A percentile compares a stretch with the other conserved stretches of the same genome.
Evolutionary conservation across 768 basidiomycete genomes (phyloP).

Genomic region (Russula compacta): DNA sequence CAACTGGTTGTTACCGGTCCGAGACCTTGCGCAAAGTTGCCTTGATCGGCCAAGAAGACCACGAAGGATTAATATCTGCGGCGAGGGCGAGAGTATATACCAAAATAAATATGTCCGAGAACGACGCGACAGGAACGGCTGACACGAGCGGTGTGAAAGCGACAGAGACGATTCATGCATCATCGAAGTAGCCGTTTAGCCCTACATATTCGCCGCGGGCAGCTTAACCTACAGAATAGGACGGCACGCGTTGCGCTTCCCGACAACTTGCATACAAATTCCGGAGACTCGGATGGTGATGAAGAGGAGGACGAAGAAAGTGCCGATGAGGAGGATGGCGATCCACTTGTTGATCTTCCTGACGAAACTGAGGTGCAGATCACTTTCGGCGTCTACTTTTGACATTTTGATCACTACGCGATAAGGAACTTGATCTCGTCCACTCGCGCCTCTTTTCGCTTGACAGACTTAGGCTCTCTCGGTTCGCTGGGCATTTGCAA

Average conservation of each 20-base stretch:
- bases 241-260: constrained; percentile 17
- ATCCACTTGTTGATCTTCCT: constrained; percentile 70
- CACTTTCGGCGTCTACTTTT: neutral
- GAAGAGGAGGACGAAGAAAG: constrained; percentile 40
- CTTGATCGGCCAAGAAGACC: neutral
- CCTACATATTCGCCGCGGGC: neutral
- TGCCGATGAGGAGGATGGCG: constrained; percentile 28
- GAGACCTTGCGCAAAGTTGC: neutral
- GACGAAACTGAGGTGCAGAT: constrained; percentile 70
- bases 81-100: neutral
- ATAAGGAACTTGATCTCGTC: constrained; percentile 78
- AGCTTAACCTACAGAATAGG: neutral
- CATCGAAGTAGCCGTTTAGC: constrained; percentile 3
- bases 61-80: neutral
- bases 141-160: neutral
- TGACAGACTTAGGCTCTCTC: constrained; percentile 52
- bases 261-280: constrained; percentile 1
- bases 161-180: neutral
- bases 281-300: constrained; percentile 38
- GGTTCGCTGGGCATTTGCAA: constrained; percentile 63
- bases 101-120: constrained; percentile 6
- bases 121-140: neutral
- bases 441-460: constrained; percentile 71
- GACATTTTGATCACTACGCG: constrained; percentile 2
- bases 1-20: neutral